Evolutionary conservation across 2,329 filamentous ascomycete genomes (phyloP).

Genomic region (Chaetomiaceae sp.): DNA sequence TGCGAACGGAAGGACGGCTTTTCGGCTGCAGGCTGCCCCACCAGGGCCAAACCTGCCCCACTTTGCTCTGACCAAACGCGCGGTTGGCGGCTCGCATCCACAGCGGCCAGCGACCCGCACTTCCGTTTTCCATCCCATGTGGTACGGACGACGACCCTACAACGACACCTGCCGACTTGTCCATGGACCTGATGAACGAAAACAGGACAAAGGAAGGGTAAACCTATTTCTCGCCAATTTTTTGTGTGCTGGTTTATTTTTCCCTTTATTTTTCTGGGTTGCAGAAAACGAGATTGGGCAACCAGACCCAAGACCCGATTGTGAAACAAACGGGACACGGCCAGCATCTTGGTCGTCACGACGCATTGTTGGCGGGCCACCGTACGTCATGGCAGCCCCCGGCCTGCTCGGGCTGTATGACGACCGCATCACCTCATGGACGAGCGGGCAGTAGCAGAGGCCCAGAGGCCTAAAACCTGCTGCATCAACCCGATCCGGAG

Average conservation of each 20-base stretch:
- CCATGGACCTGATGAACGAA: background rate
- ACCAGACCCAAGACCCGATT: too few relatives aligned
- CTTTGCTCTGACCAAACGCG: background rate
- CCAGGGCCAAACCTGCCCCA: slow-evolving; percentile 4
- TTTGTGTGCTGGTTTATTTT: too few relatives aligned
- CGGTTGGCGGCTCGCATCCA: background rate
- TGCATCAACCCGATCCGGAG: too few relatives aligned
- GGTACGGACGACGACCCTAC: background rate
- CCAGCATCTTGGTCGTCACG: too few relatives aligned
- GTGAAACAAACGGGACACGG: background rate
- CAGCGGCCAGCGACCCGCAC: background rate
- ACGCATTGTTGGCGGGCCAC: background rate
- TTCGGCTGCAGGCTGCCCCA: slow-evolving; percentile 5
- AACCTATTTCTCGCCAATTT: too few relatives aligned
- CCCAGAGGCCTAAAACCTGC: too few relatives aligned
- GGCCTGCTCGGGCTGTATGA: too few relatives aligned
- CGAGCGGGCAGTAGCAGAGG: too few relatives aligned
- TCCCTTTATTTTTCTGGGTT: too few relatives aligned
- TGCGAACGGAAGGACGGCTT: slow-evolving; percentile 6
- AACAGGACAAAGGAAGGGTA: too few relatives aligned
- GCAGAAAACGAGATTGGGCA: too few relatives aligned
- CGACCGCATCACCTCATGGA: background rate
- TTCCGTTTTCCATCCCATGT: slow-evolving; percentile 8
- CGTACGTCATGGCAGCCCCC: background rate
- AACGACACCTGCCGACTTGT: too few relatives aligned